Conservation (phyloP, 2,329 filamentous ascomycete genomes). For the Sphaceloma murrayae region DNA sequence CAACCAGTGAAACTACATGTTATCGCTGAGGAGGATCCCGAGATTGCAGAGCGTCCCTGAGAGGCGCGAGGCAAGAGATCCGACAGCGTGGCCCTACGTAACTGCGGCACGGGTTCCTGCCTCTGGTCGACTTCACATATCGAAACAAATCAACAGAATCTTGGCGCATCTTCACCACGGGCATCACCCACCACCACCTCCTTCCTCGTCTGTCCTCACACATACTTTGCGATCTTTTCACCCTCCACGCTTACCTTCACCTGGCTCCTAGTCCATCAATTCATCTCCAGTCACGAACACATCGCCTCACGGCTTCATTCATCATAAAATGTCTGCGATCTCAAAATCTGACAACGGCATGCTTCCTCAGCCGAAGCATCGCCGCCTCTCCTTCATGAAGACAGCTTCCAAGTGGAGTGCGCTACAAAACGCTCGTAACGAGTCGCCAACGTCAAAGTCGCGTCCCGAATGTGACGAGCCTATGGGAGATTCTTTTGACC, state of each 20-base stretch:
- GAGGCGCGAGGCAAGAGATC: not conserved
- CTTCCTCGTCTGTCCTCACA: not conserved
- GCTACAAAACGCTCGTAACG: conserved; percentile 12
- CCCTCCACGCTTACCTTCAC: not conserved
- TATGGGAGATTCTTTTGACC: no score
- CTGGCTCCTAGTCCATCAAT: conserved; percentile 4
- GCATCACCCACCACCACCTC: not conserved
- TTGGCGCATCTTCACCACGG: not conserved
- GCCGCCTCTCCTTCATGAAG: conserved; percentile 26
- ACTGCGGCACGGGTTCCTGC: conserved; percentile 2
- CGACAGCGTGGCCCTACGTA: not conserved
- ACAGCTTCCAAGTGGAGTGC: not conserved
- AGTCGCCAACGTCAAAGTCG: not conserved
- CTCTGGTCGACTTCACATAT: not conserved
- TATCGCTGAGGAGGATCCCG: no score
- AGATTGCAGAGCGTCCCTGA: no score
- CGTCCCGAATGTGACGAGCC: not conserved
- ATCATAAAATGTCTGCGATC: not conserved
- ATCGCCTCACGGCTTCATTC: not conserved
- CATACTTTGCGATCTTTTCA: not conserved
- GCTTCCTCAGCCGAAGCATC: conserved; percentile 22
- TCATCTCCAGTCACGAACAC: not conserved
- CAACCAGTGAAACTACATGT: no score
- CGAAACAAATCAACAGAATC: not conserved
- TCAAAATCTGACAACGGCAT: not conserved